Evolutionary conservation across 164 flowering plant genomes (phyloP).

Genomic region (Annona cherimola): DNA sequence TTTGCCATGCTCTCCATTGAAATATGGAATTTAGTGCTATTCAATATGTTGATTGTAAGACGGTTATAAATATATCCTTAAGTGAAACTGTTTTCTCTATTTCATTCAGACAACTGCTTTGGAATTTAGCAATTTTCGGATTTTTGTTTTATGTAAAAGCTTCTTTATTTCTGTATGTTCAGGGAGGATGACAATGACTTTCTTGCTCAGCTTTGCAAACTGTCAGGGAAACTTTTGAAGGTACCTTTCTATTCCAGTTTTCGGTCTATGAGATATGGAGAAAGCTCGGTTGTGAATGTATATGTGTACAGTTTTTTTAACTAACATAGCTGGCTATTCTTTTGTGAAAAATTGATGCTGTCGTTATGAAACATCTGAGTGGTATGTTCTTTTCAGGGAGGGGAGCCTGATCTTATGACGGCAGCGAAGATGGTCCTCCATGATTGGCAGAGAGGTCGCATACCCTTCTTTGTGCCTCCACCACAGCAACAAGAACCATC

Average conservation of each 20-base stretch:
- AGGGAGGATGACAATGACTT: constrained; percentile 95
- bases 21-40: neutral
- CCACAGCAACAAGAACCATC: constrained; percentile 32
- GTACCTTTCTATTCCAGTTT: constrained; percentile 26
- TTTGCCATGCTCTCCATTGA: neutral
- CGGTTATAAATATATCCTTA: neutral
- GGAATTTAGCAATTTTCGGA: neutral
- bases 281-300: neutral
- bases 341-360: neutral
- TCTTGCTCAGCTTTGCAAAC: constrained; percentile 79
- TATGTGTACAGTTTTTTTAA: neutral
- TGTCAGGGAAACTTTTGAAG: constrained; percentile 80
- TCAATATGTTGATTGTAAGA: neutral
- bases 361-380: neutral
- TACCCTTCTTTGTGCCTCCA: constrained; percentile 92
- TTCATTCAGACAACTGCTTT: neutral
- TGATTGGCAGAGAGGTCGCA: constrained; percentile 95
- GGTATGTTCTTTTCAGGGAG: constrained; percentile 48
- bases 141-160: neutral
- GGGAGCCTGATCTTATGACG: constrained; percentile 88
- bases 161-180: constrained; percentile 17
- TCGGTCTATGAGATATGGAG: no score
- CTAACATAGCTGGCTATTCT: neutral
- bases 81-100: neutral
- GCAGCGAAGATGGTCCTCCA: constrained; percentile 95